Evolutionary conservation across 345 rosid genomes (phyloP).

Genomic region (Combretum micranthum): DNA sequence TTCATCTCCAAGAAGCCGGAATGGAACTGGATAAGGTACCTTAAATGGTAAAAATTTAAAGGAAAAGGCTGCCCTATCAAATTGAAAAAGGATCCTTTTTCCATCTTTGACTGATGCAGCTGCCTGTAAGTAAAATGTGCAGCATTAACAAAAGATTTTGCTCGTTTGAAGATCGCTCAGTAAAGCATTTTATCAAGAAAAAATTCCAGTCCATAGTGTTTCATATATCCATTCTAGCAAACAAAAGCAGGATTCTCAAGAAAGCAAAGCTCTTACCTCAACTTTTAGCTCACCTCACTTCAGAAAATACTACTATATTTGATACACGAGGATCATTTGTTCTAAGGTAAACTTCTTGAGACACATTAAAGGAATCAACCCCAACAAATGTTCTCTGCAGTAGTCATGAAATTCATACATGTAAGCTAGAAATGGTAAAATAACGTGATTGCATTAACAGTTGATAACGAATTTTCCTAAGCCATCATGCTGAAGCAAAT

Average conservation of each 20-base stretch:
- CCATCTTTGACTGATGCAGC: slow-evolving; percentile 64
- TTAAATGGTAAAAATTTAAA: slow-evolving; percentile 81
- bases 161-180: too few relatives aligned
- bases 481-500: too few relatives aligned
- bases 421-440: too few relatives aligned
- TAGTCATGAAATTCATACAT: background rate
- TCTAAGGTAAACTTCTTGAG: slow-evolving; percentile 78
- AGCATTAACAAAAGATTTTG: background rate
- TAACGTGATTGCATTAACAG: too few relatives aligned
- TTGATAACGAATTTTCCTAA: too few relatives aligned
- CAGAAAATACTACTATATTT: slow-evolving; percentile 79
- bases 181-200: too few relatives aligned
- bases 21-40: slow-evolving; percentile 96
- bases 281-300: slow-evolving; percentile 87
- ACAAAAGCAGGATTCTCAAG: background rate
- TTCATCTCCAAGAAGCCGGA: slow-evolving; percentile 93
- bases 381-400: slow-evolving; percentile 94
- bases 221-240: background rate
- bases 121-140: slow-evolving; percentile 35
- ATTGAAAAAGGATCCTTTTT: slow-evolving; percentile 58
- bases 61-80: slow-evolving; percentile 76
- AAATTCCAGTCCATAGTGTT: too few relatives aligned
- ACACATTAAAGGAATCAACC: slow-evolving; percentile 70
- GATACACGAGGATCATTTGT: slow-evolving; percentile 83
- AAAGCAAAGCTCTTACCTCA: slow-evolving; percentile 43